Evolutionary conservation across 257 asterid species (phyloP), one percentile per base, ranked within the genome.

Genomic region (Scutellaria galericulata): DNA sequence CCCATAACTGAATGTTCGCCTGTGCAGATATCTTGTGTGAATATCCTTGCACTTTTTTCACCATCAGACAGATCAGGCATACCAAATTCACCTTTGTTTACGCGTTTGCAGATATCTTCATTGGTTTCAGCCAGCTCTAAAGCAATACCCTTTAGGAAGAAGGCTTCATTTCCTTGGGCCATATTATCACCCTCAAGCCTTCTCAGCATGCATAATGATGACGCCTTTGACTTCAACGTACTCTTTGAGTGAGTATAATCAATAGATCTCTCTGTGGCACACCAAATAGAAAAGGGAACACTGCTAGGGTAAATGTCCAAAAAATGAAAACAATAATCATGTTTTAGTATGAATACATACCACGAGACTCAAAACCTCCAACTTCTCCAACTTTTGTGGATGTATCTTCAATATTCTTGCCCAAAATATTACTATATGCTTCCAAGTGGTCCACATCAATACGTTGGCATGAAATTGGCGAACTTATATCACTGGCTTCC

Each of bases 91-190:
- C 13, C 52, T 44, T 67, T 40, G 7, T 18, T 39, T 64, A 58
- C 59, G 48, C 70, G 39, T 20, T 68, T 60, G 69, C 54, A 35
- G 42, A 68, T 74, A 18, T 13, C 74, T 31, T 61, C 66, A 51
- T 62, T 77, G 56, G 68, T 70, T 66, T 75, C 83, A 50, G 57
- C 79, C 5, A 56, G 45, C 71, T 74, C 76, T 8, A 59, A 40
- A 58, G 54, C 61, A 45, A 64, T 55, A 35, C 12, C 66, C 24
- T 57, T 77, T 18, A 10, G 50, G 27, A 27, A 46, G 71, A 15
- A 68, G 70, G 57, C 39, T 46, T 50, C 66, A 48, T 54, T 54
- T 70, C 41, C 73, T 65, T 66, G 67, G 15, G 37, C 65, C 60
- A 46, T 15, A 60, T 66, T 6, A 54, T 50, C 78, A 59, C 10